phyloP scores from a whole-genome alignment of 441 rosid genomes.

The Syzygium malaccense region DNA sequence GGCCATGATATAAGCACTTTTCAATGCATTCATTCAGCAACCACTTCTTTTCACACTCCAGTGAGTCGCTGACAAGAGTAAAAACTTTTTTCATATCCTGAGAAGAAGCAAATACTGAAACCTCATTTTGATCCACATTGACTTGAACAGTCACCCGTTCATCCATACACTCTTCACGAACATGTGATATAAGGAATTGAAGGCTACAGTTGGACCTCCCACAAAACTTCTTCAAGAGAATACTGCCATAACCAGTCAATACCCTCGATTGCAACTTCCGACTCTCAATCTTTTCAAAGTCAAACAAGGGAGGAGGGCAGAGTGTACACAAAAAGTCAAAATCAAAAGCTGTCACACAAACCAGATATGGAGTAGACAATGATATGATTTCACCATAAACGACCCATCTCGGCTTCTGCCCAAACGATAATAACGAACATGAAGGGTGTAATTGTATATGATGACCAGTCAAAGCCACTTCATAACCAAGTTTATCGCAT shows the following conservation, averaged over 20 bases:
- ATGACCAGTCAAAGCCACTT: constrained; percentile 67
- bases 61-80: constrained; percentile 36
- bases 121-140: constrained; percentile 50
- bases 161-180: constrained; percentile 44
- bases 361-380: constrained; percentile 51
- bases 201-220: constrained; percentile 55
- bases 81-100: constrained; percentile 44
- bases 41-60: constrained; percentile 58
- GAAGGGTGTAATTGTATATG: constrained; percentile 82
- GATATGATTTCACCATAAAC: constrained; percentile 82
- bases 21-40: constrained; percentile 69
- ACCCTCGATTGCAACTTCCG: constrained; percentile 47
- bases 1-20: constrained; percentile 50
- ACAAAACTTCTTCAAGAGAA: constrained; percentile 58
- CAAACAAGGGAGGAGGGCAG: constrained; percentile 64
- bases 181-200: constrained; percentile 43
- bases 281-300: constrained; percentile 36
- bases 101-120: constrained; percentile 47
- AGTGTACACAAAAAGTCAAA: constrained; percentile 48
- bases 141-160: constrained; percentile 56
- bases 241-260: constrained; percentile 55
- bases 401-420: constrained; percentile 85
- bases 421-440: constrained; percentile 68
- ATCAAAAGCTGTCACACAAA: constrained; percentile 87
- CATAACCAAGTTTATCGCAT: constrained; percentile 75